Evolutionary conservation across 2,329 filamentous ascomycete genomes (phyloP).

Genomic region (Fusarium staphyleae): DNA sequence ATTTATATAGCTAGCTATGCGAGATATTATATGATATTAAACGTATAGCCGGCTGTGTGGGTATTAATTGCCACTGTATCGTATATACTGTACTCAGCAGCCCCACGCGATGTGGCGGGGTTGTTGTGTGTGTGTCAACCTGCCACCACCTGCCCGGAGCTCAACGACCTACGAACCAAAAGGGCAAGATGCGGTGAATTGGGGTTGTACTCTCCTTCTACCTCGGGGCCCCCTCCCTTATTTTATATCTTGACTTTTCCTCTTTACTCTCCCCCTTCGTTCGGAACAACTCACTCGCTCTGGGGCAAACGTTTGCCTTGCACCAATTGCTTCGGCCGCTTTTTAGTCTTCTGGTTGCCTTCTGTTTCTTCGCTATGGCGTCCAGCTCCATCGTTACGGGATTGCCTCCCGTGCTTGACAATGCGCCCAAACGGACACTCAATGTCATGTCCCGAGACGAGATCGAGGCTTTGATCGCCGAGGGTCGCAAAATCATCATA

Average conservation of each 20-base stretch:
- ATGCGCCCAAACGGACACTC: slow-evolving; percentile 39
- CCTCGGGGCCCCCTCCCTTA: slow-evolving; percentile 9
- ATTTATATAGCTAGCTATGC: no score
- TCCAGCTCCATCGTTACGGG: slow-evolving; percentile 32
- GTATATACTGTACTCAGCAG: no score
- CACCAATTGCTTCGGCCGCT: slow-evolving; percentile 5
- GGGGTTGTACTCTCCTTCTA: slow-evolving; percentile 3
- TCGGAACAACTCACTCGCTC: not conserved
- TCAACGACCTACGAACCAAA: no score
- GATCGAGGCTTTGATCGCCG: slow-evolving; percentile 78
- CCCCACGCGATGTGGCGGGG: slow-evolving; percentile 8
- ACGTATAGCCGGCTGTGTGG: no score
- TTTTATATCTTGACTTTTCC: slow-evolving; percentile 3
- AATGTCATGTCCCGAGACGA: slow-evolving; percentile 50
- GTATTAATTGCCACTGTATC: no score
- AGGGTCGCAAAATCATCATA: slow-evolving; percentile 81
- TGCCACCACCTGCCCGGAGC: no score
- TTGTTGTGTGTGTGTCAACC: no score
- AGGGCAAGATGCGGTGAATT: slow-evolving; percentile 40
- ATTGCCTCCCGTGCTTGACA: slow-evolving; percentile 24
- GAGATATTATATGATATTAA: no score
- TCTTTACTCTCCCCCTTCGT: slow-evolving; percentile 2
- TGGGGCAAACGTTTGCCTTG: slow-evolving; percentile 3
- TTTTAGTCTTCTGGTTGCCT: not conserved
- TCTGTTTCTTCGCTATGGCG: slow-evolving; percentile 5